Evolutionary conservation across 148 eudicot species (phyloP).

Genomic region (Pharnaceum exiguum): DNA sequence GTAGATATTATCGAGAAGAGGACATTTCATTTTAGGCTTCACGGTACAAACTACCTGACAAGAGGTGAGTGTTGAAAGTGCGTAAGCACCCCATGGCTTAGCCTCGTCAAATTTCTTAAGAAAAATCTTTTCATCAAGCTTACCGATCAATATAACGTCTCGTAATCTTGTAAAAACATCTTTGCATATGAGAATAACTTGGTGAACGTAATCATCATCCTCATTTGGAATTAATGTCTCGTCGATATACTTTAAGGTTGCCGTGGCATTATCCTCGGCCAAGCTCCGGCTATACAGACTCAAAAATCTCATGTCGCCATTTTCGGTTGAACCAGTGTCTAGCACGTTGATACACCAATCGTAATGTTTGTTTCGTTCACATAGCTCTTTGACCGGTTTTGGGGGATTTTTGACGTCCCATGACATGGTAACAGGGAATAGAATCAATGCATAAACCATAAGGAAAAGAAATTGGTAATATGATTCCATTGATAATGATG

Average conservation of each 20-base stretch:
- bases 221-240: not conserved
- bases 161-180: conserved; percentile 13
- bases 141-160: not conserved
- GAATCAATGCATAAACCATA: too few relatives aligned
- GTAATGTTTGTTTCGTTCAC: not conserved
- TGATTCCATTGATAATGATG: too few relatives aligned
- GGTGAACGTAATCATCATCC: conserved; percentile 15
- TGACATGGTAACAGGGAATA: too few relatives aligned
- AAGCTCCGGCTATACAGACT: conserved; percentile 8
- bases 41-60: conserved; percentile 15
- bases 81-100: conserved; percentile 23
- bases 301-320: conserved; percentile 10
- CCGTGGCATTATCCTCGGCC: conserved; percentile 12
- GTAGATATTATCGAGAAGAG: not conserved
- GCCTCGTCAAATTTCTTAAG: conserved; percentile 6
- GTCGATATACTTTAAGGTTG: conserved; percentile 1
- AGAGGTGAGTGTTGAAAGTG: conserved; percentile 12
- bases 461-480: too few relatives aligned
- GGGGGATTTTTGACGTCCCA: too few relatives aligned
- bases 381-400: conserved; percentile 7
- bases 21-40: conserved; percentile 7
- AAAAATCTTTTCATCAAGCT: conserved; percentile 17
- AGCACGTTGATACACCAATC: conserved; percentile 2
- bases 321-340: conserved; percentile 6
- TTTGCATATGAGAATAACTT: conserved; percentile 11